A percentile compares a stretch with the other conserved stretches of the same genome.
These are phyloP conservation scores for Pedinophyceae sp. DNA, from an alignment of 139 green algal genomes.

Conservation along the genomic window DNA sequence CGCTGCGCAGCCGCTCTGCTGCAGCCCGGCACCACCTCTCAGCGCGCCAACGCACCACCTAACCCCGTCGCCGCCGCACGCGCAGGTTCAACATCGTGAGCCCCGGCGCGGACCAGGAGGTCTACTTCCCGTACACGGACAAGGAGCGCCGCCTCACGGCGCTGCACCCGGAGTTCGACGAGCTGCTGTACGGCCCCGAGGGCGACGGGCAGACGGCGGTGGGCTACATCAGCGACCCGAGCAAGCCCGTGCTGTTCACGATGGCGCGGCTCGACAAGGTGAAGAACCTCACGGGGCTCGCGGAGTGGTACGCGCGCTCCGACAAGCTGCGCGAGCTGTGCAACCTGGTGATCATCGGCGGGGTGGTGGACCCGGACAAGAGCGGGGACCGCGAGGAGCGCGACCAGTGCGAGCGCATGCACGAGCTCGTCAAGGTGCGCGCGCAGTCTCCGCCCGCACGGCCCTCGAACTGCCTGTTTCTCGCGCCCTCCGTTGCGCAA, in stretches of 20 bases:
- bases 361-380: conserved; percentile 35
- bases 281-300: conserved; percentile 72
- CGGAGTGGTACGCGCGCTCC: conserved; percentile 38
- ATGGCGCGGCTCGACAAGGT: conserved; percentile 67
- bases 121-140: conserved; percentile 64
- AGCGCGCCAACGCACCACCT: too few species aligned
- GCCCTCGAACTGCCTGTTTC: too few species aligned
- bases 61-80: too few species aligned
- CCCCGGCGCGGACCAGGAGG: conserved; percentile 48
- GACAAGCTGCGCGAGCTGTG: conserved; percentile 30
- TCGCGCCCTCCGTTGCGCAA: too few species aligned
- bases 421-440: conserved; percentile 52
- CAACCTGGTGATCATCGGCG: conserved; percentile 70
- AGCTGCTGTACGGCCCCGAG: conserved; percentile 39
- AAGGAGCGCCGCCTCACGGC: conserved; percentile 34
- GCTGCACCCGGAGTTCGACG: conserved; percentile 43
- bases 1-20: too few species aligned
- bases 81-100: conserved; percentile 82
- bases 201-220: conserved; percentile 13
- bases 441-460: too few species aligned
- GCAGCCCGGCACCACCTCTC: too few species aligned
- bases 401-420: conserved; percentile 49
- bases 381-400: conserved; percentile 50
- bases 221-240: conserved; percentile 29
- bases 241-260: conserved; percentile 64